Conservation (phyloP, 2,329 filamentous ascomycete species). For the Clonostachys solani region DNA sequence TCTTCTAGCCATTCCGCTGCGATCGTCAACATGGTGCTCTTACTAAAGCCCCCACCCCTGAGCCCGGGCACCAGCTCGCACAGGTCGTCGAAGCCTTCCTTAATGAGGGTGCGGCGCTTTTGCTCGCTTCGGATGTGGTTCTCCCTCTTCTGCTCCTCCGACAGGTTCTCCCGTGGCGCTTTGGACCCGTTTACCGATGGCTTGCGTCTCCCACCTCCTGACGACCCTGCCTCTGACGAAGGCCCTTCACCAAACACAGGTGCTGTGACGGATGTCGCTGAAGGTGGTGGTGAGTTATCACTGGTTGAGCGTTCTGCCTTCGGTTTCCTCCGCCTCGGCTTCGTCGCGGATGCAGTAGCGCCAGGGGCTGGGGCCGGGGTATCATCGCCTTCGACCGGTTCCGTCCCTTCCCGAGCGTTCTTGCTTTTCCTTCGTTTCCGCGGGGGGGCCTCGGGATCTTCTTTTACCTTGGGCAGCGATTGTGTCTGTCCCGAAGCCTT, state of each 20-base stretch:
- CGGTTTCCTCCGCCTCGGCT: not conserved
- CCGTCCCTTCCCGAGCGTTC: slow-evolving; percentile 29
- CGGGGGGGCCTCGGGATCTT: slow-evolving; percentile 32
- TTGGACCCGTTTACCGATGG: slow-evolving; percentile 38
- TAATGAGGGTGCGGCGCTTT: slow-evolving; percentile 77
- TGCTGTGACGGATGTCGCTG: not conserved
- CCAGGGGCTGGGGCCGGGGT: slow-evolving; percentile 15
- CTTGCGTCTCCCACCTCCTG: slow-evolving; percentile 39
- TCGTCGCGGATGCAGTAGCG: not conserved
- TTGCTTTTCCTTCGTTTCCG: slow-evolving; percentile 53
- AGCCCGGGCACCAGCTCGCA: slow-evolving; percentile 72
- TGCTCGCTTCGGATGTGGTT: slow-evolving; percentile 89
- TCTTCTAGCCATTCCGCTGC: slow-evolving; percentile 76
- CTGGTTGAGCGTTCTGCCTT: slow-evolving; percentile 4
- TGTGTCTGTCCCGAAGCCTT: slow-evolving; percentile 2
- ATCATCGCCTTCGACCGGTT: slow-evolving; percentile 32
- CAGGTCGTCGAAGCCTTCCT: slow-evolving; percentile 79
- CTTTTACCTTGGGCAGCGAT: slow-evolving; percentile 7
- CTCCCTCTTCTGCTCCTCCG: slow-evolving; percentile 75
- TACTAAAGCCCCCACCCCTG: slow-evolving; percentile 72
- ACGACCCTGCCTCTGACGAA: slow-evolving; percentile 1
- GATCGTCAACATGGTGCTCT: slow-evolving; percentile 73
- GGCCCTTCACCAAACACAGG: slow-evolving; percentile 5
- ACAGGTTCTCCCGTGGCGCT: slow-evolving; percentile 63
- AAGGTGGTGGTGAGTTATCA: not conserved